These are phyloP conservation scores for Xylariaceae sp. DNA, from an alignment of 2,329 filamentous ascomycete genomes.

Conservation along the genomic window DNA sequence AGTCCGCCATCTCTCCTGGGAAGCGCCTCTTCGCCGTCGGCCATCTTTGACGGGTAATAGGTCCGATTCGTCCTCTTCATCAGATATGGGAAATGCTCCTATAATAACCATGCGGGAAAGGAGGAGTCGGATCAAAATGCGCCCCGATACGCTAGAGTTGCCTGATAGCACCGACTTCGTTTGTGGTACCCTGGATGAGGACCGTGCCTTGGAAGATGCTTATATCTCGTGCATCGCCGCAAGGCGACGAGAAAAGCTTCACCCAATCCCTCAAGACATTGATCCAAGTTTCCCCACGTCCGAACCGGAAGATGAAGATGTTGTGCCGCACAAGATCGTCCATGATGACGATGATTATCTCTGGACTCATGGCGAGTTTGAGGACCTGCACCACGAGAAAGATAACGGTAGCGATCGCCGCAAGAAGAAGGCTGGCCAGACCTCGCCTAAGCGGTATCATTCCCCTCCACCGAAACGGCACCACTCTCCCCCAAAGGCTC, in stretches of 20 bases:
- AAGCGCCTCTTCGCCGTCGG: conserved; percentile 43
- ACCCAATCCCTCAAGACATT: conserved; percentile 89
- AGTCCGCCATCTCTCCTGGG: conserved; percentile 42
- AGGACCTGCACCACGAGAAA: conserved; percentile 64
- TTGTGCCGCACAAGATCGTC: conserved; percentile 64
- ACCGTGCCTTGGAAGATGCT: conserved; percentile 89
- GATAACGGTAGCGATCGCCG: conserved; percentile 50
- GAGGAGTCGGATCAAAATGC: conserved; percentile 55
- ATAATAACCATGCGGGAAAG: conserved; percentile 37
- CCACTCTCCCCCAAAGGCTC: conserved; percentile 54
- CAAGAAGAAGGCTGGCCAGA: conserved; percentile 52
- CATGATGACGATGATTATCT: conserved; percentile 69
- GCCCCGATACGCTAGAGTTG: conserved; percentile 75
- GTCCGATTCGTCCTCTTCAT: conserved; percentile 65
- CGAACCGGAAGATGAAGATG: conserved; percentile 84
- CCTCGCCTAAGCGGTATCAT: conserved; percentile 64
- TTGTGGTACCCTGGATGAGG: conserved; percentile 96
- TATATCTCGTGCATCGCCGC: conserved; percentile 85
- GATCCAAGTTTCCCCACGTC: conserved; percentile 97
- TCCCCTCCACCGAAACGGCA: conserved; percentile 55
- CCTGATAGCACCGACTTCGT: conserved; percentile 99
- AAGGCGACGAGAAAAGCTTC: conserved; percentile 78
- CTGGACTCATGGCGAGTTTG: conserved; percentile 73
- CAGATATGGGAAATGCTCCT: conserved; percentile 41
- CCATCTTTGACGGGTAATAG: conserved; percentile 48